These are phyloP conservation scores for Sinapis alba DNA, from an alignment of 441 rosid species.

Conservation along the genomic window DNA sequence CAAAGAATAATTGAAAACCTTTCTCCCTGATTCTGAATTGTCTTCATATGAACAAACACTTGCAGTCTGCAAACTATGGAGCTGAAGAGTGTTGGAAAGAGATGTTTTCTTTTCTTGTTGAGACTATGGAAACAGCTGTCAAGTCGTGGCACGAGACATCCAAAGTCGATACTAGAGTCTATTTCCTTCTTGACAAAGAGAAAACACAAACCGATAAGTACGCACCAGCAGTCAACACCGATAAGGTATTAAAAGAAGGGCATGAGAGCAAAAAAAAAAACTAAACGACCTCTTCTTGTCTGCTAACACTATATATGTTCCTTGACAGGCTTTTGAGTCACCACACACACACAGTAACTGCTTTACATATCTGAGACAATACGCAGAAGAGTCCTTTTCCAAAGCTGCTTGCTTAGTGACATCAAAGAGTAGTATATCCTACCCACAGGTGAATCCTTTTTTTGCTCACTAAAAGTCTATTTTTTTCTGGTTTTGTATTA, in stretches of 20 bases:
- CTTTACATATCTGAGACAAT: slow-evolving; percentile 87
- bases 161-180: slow-evolving; percentile 78
- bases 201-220: slow-evolving; percentile 77
- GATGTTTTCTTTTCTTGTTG: slow-evolving; percentile 65
- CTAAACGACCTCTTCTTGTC: background rate
- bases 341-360: slow-evolving; percentile 88
- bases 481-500: slow-evolving; percentile 7
- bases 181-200: slow-evolving; percentile 79
- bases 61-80: slow-evolving; percentile 70
- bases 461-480: background rate
- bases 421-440: slow-evolving; percentile 81
- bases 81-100: slow-evolving; percentile 62
- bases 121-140: slow-evolving; percentile 81
- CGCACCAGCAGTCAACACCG: slow-evolving; percentile 87
- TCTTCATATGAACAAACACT: slow-evolving; percentile 22
- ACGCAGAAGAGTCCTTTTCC: slow-evolving; percentile 80
- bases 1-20: background rate
- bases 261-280: background rate
- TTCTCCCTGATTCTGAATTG: slow-evolving; percentile 3
- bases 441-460: slow-evolving; percentile 77
- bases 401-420: slow-evolving; percentile 87
- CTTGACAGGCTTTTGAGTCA: slow-evolving; percentile 87
- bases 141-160: slow-evolving; percentile 87
- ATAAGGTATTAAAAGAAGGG: slow-evolving; percentile 55
- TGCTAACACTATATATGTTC: background rate